A percentile compares a stretch with the other conserved stretches of the same genome.
Conservation (phyloP, 176 grass and related monocot genomes). For the Hordeum vulgare region MorexV3_pseudomolecules_assembly NC_058519.1:589693149-589693648, state of each 20-base stretch:
- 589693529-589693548: not conserved
- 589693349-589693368: not conserved
- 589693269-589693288: too few species aligned
- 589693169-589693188: too few species aligned
- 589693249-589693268: not conserved
- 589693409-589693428: too few species aligned
- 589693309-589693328: too few species aligned
- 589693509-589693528: not conserved
- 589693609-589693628: not conserved
- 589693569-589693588: not conserved
- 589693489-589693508: not conserved
- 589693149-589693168: too few species aligned
- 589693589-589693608: not conserved
- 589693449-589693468: not conserved
- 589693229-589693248: not conserved
- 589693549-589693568: not conserved
- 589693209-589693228: not conserved
- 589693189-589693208: too few species aligned
- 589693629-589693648: slow-evolving; percentile 10
- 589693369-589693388: not conserved
- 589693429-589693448: too few species aligned
- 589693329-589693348: not conserved
- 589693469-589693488: not conserved
- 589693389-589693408: not conserved
- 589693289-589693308: too few species aligned